Percentiles rank a stretch among this genome's conserved stretches.
Conservation (phyloP, 2,329 filamentous ascomycete genomes). For the Sporothrix schenckii region DNA sequence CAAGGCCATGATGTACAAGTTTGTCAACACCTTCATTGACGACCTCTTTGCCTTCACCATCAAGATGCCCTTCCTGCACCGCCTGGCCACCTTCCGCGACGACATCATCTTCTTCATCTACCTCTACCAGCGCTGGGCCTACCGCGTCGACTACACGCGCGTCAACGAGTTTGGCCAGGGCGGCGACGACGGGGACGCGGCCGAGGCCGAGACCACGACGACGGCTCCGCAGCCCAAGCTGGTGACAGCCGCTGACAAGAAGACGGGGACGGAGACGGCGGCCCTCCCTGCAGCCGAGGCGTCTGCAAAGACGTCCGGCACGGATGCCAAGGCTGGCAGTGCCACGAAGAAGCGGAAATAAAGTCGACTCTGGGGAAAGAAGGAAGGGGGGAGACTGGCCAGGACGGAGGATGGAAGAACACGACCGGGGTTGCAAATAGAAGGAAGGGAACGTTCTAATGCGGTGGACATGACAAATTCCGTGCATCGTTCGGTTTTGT, state of each 20-base stretch:
- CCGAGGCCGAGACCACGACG: conserved; percentile 42
- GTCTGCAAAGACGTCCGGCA: conserved; percentile 48
- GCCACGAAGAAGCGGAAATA: conserved; percentile 54
- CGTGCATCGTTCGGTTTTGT: neutral
- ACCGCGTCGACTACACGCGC: conserved; percentile 86
- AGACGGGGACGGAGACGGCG: conserved; percentile 39
- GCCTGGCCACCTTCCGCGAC: conserved; percentile 87
- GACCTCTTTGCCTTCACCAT: conserved; percentile 98
- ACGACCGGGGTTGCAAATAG: neutral
- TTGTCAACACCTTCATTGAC: conserved; percentile 98
- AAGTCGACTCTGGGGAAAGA: neutral
- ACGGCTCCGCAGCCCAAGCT: neutral
- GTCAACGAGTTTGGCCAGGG: conserved; percentile 99
- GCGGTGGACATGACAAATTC: neutral
- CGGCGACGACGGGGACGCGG: conserved; percentile 75
- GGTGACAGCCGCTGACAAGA: conserved; percentile 44
- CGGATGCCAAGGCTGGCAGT: conserved; percentile 54
- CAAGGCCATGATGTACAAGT: conserved; percentile 97
- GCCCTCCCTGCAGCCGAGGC: conserved; percentile 41
- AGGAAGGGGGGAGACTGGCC: too few species aligned
- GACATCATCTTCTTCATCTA: conserved; percentile 99
- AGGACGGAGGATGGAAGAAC: neutral
- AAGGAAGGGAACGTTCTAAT: neutral
- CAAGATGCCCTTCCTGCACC: conserved; percentile 96
- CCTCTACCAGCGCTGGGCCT: conserved; percentile 90